Conservation (phyloP, 352 stramenopile species). For the Pilasporangium apinafurcum region DNA sequence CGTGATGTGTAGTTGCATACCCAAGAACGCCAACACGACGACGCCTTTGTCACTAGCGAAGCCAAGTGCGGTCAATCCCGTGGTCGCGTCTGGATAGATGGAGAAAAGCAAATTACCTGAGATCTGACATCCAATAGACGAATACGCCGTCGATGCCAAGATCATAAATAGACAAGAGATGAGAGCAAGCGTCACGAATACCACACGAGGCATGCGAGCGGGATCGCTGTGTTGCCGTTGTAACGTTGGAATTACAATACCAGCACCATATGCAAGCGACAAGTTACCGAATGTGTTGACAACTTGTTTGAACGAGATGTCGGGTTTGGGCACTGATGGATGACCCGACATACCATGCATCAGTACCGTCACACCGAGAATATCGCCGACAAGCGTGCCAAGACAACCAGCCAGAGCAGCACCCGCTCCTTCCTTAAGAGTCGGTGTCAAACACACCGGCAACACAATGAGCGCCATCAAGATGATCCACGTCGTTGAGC, state of each 20-base stretch:
- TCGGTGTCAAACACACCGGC: conserved; percentile 16
- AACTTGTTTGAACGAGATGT: conserved; percentile 15
- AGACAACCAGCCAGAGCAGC: conserved; percentile 15
- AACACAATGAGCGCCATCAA: conserved; percentile 15
- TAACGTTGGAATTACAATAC: conserved; percentile 17
- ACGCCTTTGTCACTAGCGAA: conserved; percentile 15
- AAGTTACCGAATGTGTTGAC: conserved; percentile 17
- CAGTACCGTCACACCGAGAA: conserved; percentile 11
- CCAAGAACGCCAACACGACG: conserved; percentile 15
- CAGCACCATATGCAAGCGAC: conserved; percentile 19
- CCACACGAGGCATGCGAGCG: conserved; percentile 16
- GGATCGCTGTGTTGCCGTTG: conserved; percentile 20
- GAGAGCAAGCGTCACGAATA: conserved; percentile 31
- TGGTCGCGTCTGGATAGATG: conserved; percentile 3
- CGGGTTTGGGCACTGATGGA: conserved; percentile 6
- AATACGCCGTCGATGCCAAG: conserved; percentile 29
- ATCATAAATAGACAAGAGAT: conserved; percentile 37
- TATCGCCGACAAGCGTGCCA: conserved; percentile 17
- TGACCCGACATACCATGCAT: conserved; percentile 14
- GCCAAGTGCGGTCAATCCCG: conserved; percentile 18
- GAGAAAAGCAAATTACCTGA: conserved; percentile 17
- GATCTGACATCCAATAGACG: conserved; percentile 43
- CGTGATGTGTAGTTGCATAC: conserved; percentile 29
- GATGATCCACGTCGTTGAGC: conserved; percentile 14
- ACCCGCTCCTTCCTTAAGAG: conserved; percentile 17